phyloP scores from a whole-genome alignment of 2,329 filamentous ascomycete genomes.

The Trichophyton mentagrophytes region DNA sequence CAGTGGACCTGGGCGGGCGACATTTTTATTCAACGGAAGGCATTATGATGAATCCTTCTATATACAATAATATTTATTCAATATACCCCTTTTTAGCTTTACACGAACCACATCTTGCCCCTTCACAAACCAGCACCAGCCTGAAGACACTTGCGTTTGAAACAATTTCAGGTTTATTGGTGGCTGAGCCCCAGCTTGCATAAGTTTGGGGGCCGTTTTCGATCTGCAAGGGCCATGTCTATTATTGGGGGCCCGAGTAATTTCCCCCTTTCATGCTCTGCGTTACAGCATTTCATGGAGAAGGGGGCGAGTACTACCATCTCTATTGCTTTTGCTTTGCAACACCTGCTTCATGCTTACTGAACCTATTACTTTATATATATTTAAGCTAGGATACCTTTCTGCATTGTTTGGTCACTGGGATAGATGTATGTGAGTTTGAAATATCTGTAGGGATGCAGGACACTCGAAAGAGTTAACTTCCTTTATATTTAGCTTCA shows the following conservation, averaged over 20 bases:
- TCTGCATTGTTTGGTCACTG: background rate
- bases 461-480: background rate
- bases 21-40: background rate
- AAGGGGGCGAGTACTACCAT: background rate
- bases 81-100: constrained; percentile 1
- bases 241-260: background rate
- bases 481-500: background rate
- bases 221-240: background rate
- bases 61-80: constrained; percentile 4
- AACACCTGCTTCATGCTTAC: background rate
- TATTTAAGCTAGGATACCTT: background rate
- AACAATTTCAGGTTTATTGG: background rate
- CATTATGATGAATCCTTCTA: constrained; percentile 2
- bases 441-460: background rate
- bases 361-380: background rate
- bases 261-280: background rate
- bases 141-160: background rate
- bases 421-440: background rate
- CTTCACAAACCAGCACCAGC: background rate
- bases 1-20: background rate
- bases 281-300: background rate
- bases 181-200: background rate
- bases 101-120: background rate
- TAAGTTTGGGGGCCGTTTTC: background rate
- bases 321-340: background rate